Base-by-base conservation (phyloP, 2,329 filamentous ascomycete species). In the Biscogniauxia sp. region DNA sequence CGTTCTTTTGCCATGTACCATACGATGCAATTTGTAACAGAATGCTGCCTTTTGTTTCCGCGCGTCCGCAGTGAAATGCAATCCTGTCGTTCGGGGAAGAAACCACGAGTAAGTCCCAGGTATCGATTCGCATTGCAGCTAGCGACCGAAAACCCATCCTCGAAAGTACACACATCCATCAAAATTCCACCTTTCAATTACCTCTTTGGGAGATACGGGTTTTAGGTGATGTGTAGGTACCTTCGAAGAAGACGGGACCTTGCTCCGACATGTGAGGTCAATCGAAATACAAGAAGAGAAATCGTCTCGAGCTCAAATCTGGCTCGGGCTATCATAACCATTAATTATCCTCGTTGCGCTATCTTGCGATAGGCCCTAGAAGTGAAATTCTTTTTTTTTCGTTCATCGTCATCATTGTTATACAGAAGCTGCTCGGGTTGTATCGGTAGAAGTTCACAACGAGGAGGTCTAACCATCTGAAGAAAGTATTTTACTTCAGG, bases 401-500 rank as follows among this genome's bases (percentile, higher is more conserved):
- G 37, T 32, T 20, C 5, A 8, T 37, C 26, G 26, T 37, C 19
- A 20, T 37, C 5, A 11, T 17, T 45, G 15, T 45, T 45, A 45
- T 45, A 45, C 15, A 41, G n/a, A 32, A 32, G 54, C 19, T 20
- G 25, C 9, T 32, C 19, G 25, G 20, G 20, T 23, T n/a, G 37
- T 20, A 23, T n/a, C n/a, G 17, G 32, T 13, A 15, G n/a, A 23
- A 19, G 4, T 26, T 28, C 37, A 32, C 26, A 45, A 26, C 26
- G 25, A 17, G 45, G 25, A 17, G 45, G 20, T 28, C 17, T 19
- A 51, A 51, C 19, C 25, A 13, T 13, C 11, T n/a, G 20, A 20
- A 11, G 32, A 13, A 26, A 13, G 7, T 37, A 50, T 50, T 60
- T 63, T 59, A 70, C 58, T 72, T 71, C 11, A 74, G 65, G 54